Base-by-base conservation (phyloP, 371 early-diverging fungal genomes). In the Catenaria anguillulae region DNA sequence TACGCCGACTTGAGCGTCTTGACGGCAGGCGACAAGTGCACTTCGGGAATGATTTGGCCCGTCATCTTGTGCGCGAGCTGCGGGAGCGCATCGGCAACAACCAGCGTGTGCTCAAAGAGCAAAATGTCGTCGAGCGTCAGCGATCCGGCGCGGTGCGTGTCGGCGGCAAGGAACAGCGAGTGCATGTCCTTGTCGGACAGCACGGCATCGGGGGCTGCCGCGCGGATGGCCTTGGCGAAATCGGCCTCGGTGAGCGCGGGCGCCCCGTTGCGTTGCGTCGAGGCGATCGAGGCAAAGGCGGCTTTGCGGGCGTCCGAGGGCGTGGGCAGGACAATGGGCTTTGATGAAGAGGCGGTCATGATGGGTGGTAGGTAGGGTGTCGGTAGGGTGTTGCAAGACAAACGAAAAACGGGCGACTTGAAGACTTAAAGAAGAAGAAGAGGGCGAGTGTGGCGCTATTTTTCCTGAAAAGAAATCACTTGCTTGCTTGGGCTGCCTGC, bases 1-100 rank as follows among this genome's bases (percentile, higher is more conserved):
- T 88, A 83, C 10, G 71, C 67, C 68, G 73, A 72, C 66, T 75
- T 76, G 62, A 77, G 61, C 21, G 65, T 31, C 56, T 73, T 65
- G 24, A 60, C 29, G 26, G 31, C 34, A 29, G 61, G 36, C 15
- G 61, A 60, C 67, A 67, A 36, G 23, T 36, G 34, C 29, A 50
- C 31, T 23, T 23, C 40, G 48, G 52, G n/a, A 13, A 19, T 12
- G 19, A 5, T 17, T 2, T 19, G 43, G 33, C 24, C 34, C 23
- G 50, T 40, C 33, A 33, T 26, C 5, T n/a, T 10, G 56, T 4
- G 5, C 36, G 35, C 23, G 12, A 36, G 33, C 12, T 56, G 56
- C 33, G 56, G 35, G 23, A 56, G 56, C 34, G 56, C 56, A 24
- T 21, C 35, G 13, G 36, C 56, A 17, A 17, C n/a, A 35, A 33